These are phyloP conservation scores for Didymella exigua DNA, from an alignment of 2,329 filamentous ascomycete species.

Conservation along the genomic window DNA sequence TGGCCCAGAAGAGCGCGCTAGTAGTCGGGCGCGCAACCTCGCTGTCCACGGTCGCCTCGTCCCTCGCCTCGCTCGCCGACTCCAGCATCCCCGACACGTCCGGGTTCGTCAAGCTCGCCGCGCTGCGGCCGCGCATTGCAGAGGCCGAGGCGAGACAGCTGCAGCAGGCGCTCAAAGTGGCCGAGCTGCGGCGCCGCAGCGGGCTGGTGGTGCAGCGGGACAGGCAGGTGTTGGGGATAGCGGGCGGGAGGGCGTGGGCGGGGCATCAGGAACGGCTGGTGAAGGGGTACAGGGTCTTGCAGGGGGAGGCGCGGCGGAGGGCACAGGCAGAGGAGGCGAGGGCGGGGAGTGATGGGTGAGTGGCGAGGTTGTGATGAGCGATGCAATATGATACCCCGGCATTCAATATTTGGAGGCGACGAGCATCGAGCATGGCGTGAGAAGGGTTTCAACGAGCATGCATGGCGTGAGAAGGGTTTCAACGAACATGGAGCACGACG, in stretches of 20 bases:
- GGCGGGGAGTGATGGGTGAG: conserved; percentile 44
- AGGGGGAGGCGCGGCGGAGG: conserved; percentile 65
- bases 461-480: too few relatives aligned
- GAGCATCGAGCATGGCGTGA: too few relatives aligned
- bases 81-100: conserved; percentile 51
- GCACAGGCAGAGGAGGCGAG: conserved; percentile 55
- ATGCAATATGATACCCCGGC: neutral
- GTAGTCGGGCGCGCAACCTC: conserved; percentile 53
- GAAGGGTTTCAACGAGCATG: too few relatives aligned
- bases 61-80: conserved; percentile 53
- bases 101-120: conserved; percentile 60
- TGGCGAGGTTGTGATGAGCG: neutral
- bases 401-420: too few relatives aligned
- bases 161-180: conserved; percentile 66
- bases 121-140: conserved; percentile 66
- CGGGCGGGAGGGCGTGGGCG: conserved; percentile 70
- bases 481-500: too few relatives aligned
- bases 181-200: conserved; percentile 67
- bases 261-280: conserved; percentile 72
- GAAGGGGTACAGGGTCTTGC: conserved; percentile 68
- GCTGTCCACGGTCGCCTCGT: conserved; percentile 51
- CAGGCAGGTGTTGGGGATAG: conserved; percentile 75
- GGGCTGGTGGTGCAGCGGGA: conserved; percentile 62
- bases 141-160: conserved; percentile 65
- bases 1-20: conserved; percentile 41